These are phyloP conservation scores for Debaryomyces fabryi DNA, from an alignment of 1,139 yeast species.

Conservation along the genomic window DNA sequence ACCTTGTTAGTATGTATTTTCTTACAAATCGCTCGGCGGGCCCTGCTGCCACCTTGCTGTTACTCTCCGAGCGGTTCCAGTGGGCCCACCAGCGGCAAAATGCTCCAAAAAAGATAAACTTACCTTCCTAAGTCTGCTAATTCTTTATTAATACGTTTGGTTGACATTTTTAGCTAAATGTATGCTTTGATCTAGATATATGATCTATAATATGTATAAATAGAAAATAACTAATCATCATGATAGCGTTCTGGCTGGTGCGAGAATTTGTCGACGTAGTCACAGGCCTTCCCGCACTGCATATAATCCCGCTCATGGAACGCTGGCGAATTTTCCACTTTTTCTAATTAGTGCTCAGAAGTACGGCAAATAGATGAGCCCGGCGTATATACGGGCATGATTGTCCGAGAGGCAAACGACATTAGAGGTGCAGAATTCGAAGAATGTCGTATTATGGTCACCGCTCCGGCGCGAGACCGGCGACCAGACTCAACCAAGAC, in stretches of 20 bases:
- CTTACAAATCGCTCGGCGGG: neutral
- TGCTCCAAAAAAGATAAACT: conserved; percentile 34
- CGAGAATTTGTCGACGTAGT: conserved; percentile 9
- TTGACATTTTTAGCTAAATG: conserved; percentile 56
- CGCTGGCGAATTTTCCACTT: conserved; percentile 6
- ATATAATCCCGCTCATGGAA: conserved; percentile 1
- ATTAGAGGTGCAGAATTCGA: too few relatives aligned
- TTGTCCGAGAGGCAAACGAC: neutral
- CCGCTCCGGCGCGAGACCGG: too few relatives aligned
- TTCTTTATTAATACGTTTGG: conserved; percentile 95
- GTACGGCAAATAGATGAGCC: neutral
- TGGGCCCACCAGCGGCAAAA: neutral
- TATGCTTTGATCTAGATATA: neutral
- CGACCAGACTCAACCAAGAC: too few relatives aligned
- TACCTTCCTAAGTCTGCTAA: conserved; percentile 92
- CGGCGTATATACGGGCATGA: neutral
- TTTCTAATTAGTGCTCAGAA: neutral
- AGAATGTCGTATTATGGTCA: too few relatives aligned
- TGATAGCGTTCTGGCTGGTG: conserved; percentile 5
- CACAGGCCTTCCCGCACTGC: neutral
- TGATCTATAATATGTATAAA: conserved; percentile 4
- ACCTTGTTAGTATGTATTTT: conserved; percentile 30
- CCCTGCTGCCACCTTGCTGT: neutral
- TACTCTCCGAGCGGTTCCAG: neutral
- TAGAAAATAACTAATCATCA: conserved; percentile 4